phyloP scores from a whole-genome alignment of 106 monocot genomes.

The Dendrobium huoshanense region DNA sequence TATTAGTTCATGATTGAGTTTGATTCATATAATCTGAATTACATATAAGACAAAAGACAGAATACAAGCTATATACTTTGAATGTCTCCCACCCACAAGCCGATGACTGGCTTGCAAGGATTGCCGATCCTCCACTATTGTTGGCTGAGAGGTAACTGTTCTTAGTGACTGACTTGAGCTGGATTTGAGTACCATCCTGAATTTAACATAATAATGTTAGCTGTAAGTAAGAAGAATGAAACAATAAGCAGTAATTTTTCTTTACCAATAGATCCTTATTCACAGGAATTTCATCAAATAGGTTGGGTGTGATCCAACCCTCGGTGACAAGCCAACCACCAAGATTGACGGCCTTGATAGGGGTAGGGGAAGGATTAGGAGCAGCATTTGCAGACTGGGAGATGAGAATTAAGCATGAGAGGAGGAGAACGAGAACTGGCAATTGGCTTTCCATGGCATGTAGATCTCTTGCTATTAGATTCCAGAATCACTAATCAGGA shows the following conservation, averaged over 20 bases:
- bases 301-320: constrained; percentile 39
- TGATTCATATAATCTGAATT: not conserved
- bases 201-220: no score
- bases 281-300: constrained; percentile 29
- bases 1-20: not conserved
- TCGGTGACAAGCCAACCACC: constrained; percentile 46
- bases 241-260: no score
- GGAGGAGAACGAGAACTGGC: not conserved
- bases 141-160: constrained; percentile 1
- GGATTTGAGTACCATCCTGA: constrained; percentile 20
- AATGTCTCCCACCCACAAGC: constrained; percentile 13
- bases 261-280: constrained; percentile 45
- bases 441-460: no score
- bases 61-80: constrained; percentile 1
- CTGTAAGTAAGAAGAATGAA: no score
- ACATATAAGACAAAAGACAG: not conserved
- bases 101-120: not conserved
- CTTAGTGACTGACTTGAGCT: not conserved
- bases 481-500: no score
- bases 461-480: no score
- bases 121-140: constrained; percentile 4
- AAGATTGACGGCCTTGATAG: constrained; percentile 30
- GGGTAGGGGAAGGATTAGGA: not conserved
- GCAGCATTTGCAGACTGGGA: not conserved
- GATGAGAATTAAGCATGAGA: not conserved